phyloP scores from a whole-genome alignment of 1,284 basidiomycete species.

The Trichosporon coremiiforme region DNA sequence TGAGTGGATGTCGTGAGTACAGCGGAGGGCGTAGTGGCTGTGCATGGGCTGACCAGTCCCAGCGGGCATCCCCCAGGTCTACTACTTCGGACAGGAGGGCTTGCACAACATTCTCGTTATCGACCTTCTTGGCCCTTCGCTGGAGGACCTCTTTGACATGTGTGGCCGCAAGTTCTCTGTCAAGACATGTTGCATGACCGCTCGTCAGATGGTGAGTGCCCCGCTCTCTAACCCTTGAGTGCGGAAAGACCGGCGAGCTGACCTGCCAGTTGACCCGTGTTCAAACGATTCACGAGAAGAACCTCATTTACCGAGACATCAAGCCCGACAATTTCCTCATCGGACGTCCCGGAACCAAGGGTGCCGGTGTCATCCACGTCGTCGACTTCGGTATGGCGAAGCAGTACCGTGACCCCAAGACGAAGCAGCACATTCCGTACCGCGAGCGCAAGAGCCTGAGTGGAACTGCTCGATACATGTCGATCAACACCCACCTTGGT shows the following conservation, averaged over 20 bases:
- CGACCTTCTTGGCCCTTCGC: conserved; percentile 86
- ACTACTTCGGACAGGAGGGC: conserved; percentile 97
- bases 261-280: conserved; percentile 74
- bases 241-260: conserved; percentile 54
- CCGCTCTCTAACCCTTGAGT: conserved; percentile 52
- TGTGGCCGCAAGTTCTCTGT: conserved; percentile 98
- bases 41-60: conserved; percentile 26
- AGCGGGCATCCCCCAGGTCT: conserved; percentile 92
- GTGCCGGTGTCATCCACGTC: conserved; percentile 77
- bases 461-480: conserved; percentile 92
- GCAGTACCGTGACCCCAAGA: conserved; percentile 95
- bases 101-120: conserved; percentile 96
- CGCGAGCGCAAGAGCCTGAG: conserved; percentile 90
- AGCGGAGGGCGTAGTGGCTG: conserved; percentile 19
- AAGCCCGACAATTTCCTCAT: conserved; percentile 97
- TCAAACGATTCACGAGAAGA: conserved; percentile 95
- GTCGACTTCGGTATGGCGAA: conserved; percentile 99
- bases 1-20: conserved; percentile 83
- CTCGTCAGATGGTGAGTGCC: conserved; percentile 84
- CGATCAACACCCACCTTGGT: conserved; percentile 94
- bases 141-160: conserved; percentile 99
- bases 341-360: conserved; percentile 85
- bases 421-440: conserved; percentile 95
- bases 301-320: conserved; percentile 96
- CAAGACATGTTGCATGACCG: conserved; percentile 97